Conservation (phyloP, 371 early-diverging fungal genomes). For the Batkoa obscura region DNA sequence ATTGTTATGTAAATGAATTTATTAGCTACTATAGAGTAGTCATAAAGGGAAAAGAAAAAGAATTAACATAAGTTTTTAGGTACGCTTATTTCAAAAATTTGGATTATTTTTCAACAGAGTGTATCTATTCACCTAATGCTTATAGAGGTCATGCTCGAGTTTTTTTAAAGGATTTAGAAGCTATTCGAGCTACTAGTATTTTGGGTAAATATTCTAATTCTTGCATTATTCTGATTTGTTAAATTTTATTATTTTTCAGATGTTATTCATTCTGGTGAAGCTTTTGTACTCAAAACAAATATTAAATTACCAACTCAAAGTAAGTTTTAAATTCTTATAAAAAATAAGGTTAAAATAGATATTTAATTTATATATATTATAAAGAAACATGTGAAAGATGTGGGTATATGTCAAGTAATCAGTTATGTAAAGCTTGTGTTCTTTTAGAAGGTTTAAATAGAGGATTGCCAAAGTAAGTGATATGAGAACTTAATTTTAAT, state of each 20-base stretch:
- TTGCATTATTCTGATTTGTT: not conserved
- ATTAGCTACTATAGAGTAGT: not conserved
- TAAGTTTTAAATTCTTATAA: not conserved
- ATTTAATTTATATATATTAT: not conserved
- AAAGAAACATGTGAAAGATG: conserved; percentile 60
- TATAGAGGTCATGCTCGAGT: conserved; percentile 94
- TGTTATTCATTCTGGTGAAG: conserved; percentile 89
- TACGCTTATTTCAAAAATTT: conserved; percentile 97
- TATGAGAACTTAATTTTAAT: not conserved
- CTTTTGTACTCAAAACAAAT: conserved; percentile 46
- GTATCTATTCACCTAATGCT: conserved; percentile 97
- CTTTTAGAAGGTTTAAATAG: conserved; percentile 82
- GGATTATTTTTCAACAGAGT: conserved; percentile 99
- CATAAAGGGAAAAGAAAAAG: no score
- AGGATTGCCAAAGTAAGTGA: conserved; percentile 49
- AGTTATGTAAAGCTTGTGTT: conserved; percentile 86
- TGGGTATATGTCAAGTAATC: conserved; percentile 85
- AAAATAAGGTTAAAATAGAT: not conserved
- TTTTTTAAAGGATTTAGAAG: conserved; percentile 94
- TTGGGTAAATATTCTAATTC: conserved; percentile 28
- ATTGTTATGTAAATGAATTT: conserved; percentile 76
- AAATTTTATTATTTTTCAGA: conserved; percentile 21
- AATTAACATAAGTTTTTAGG: conserved; percentile 8
- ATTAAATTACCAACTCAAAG: conserved; percentile 43
- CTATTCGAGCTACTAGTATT: conserved; percentile 78